Conservation (phyloP, 2,329 filamentous ascomycete species). For the Alternaria sp. region DNA sequence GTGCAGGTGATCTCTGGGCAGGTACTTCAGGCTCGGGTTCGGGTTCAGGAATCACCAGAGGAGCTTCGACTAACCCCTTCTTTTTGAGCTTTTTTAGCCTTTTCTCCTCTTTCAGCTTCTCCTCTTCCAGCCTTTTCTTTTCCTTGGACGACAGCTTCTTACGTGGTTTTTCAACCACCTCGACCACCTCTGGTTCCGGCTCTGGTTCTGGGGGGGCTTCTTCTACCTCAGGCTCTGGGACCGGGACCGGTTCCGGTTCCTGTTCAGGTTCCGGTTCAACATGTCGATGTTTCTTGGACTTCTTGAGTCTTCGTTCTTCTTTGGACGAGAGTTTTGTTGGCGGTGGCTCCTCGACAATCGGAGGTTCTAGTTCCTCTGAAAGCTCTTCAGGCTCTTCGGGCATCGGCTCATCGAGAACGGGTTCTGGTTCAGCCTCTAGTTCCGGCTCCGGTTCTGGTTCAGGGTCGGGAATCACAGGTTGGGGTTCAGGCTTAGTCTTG, state of each 20-base stretch:
- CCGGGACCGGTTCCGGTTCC: constrained; percentile 21
- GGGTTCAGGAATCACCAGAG: constrained; percentile 42
- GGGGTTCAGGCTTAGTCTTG: constrained; percentile 56
- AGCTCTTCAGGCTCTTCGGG: constrained; percentile 26
- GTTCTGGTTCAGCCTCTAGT: constrained; percentile 15
- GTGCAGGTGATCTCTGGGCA: constrained; percentile 52
- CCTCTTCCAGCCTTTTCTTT: constrained; percentile 15
- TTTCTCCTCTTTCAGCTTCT: constrained; percentile 25
- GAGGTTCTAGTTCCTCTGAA: constrained; percentile 38
- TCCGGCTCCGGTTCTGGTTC: constrained; percentile 19
- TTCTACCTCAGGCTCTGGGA: constrained; percentile 42
- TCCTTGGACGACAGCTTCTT: constrained; percentile 44
- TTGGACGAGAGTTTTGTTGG: constrained; percentile 19
- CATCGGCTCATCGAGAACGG: constrained; percentile 9
- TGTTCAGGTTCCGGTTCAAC: constrained; percentile 25
- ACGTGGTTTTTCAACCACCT: constrained; percentile 41
- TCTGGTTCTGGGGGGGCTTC: constrained; percentile 23
- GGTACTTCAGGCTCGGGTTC: constrained; percentile 44
- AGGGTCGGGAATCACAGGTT: constrained; percentile 13
- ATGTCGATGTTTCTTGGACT: constrained; percentile 23
- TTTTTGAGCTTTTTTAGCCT: constrained; percentile 43
- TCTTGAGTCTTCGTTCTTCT: constrained; percentile 17
- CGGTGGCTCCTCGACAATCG: constrained; percentile 28
- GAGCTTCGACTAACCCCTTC: constrained; percentile 36
- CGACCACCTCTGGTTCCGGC: constrained; percentile 42